Base-by-base conservation (phyloP, 1,139 yeast species). In the Cylindricascospora bacillispora region DNA sequence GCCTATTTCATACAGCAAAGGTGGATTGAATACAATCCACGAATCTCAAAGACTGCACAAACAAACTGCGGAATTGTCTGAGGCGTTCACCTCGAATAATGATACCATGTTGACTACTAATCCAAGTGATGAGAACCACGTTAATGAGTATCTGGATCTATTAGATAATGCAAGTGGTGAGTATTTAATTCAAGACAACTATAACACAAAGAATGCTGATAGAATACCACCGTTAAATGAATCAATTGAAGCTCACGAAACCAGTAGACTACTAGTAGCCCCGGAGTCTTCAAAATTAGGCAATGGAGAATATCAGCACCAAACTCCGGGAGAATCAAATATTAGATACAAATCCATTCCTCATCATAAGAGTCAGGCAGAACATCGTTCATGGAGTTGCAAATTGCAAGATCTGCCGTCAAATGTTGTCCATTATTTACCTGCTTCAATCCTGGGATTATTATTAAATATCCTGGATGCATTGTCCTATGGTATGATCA, bases 401-500 rank as follows among this genome's bases (percentile, higher is more conserved):
- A 3, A 6, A 7, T 10, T 18, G 9, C 7, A 18, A 18, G 21
- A 18, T 7, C 13, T 17, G 12, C 20, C 27, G 6, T 31, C 33
- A n/a, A 43, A 44, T 23, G 30, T 48, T 4, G 22, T 52, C 5
- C 38, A 49, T 2, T 57, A 57, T 32, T 34, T 57, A 20, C 65
- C 65, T 2, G 51, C 94, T 0, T 95, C 86, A 5, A 68, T 83
- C 27, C 60, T 89, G 25, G 98, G 98, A 0, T 65, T 85, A 0
- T 58, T 89, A 28, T 62, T 89, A 28, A 89, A 89, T 49, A 79
- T 89, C 29, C 66, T 89, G 32, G 98, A 89, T 56, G 98, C 94
- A 0, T 64, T 89, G 30, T 83, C 95, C 0, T 89, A 89, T 52
- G 98, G 98, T 27, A 86, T 89, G 95, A 86, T 89, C 48, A 73